Conservation (phyloP, 2,329 filamentous ascomycete species). For the Epichloe elymi region DNA sequence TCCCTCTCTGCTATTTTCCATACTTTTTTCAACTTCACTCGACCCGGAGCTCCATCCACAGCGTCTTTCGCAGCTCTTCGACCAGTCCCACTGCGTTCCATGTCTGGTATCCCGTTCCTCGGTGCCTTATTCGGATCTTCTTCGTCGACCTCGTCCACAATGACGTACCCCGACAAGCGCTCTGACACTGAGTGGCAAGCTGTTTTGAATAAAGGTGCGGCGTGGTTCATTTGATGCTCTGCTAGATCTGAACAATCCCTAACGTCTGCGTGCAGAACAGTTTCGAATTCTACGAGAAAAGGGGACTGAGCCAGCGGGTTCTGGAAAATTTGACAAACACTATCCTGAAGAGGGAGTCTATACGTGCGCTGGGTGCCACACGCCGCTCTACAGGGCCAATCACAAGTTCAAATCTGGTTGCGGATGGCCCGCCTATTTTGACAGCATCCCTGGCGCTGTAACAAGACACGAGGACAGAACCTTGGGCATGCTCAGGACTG, state of each 20-base stretch:
- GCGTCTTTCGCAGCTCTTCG: conserved; percentile 12
- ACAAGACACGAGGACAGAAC: conserved; percentile 64
- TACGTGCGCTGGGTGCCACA: conserved; percentile 71
- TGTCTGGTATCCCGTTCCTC: conserved; percentile 69
- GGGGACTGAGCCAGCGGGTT: conserved; percentile 72
- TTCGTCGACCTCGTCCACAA: conserved; percentile 39
- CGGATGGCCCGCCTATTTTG: conserved; percentile 97
- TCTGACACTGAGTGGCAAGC: conserved; percentile 79
- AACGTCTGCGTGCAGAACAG: conserved; percentile 52
- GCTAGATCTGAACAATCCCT: not conserved
- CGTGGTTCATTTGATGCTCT: not conserved
- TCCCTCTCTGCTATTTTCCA: conserved; percentile 34
- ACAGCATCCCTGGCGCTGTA: conserved; percentile 84
- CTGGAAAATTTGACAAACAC: conserved; percentile 82
- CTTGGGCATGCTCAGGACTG: conserved; percentile 73
- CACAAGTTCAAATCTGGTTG: conserved; percentile 97
- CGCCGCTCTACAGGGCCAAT: conserved; percentile 80
- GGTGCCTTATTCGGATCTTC: conserved; percentile 56
- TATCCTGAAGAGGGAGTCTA: conserved; percentile 65
- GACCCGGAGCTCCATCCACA: conserved; percentile 12
- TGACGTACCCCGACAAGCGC: conserved; percentile 71
- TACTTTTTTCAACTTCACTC: conserved; percentile 32
- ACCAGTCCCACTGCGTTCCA: conserved; percentile 34
- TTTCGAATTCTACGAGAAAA: conserved; percentile 88
- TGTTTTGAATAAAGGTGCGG: conserved; percentile 49